phyloP scores from a whole-genome alignment of 352 stramenopile genomes.

The Pythium utonaiense region DNA sequence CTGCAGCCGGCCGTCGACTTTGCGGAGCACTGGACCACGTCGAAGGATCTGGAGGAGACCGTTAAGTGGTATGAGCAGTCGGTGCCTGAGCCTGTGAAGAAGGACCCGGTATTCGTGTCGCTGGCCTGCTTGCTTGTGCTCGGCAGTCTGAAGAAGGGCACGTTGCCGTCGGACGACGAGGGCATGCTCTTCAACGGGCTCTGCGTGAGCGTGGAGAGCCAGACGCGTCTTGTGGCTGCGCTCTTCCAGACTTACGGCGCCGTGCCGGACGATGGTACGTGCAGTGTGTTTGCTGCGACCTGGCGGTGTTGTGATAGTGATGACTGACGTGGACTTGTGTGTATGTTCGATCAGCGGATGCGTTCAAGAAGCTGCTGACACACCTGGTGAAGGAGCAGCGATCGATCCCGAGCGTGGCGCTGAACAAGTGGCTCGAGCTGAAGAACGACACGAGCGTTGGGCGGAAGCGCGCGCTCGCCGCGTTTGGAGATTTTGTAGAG shows the following conservation, averaged over 20 bases:
- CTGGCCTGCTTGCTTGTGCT: conserved; percentile 72
- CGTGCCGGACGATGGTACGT: conserved; percentile 43
- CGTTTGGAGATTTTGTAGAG: conserved; percentile 72
- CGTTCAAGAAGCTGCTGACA: conserved; percentile 62
- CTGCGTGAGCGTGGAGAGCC: conserved; percentile 56
- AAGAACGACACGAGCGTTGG: conserved; percentile 72
- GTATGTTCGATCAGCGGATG: conserved; percentile 31
- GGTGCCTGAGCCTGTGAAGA: conserved; percentile 43
- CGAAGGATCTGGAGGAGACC: conserved; percentile 43
- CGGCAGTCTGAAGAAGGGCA: conserved; percentile 40
- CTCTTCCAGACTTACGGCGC: conserved; percentile 57
- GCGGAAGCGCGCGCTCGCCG: conserved; percentile 63
- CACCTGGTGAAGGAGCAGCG: conserved; percentile 67
- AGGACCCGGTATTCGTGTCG: conserved; percentile 56
- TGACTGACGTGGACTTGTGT: conserved; percentile 5
- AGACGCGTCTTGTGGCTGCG: conserved; percentile 54
- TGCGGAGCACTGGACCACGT: conserved; percentile 40
- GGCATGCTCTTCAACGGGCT: conserved; percentile 75
- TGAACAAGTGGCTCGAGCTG: conserved; percentile 70
- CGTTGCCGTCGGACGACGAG: conserved; percentile 51
- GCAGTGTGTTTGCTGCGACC: conserved; percentile 5
- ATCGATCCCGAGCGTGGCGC: conserved; percentile 35
- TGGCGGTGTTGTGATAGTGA: not conserved
- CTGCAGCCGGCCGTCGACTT: conserved; percentile 59
- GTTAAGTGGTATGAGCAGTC: conserved; percentile 55